Base-by-base conservation (phyloP, 768 basidiomycete species). In the Brasilioporus rufonigricans region DNA sequence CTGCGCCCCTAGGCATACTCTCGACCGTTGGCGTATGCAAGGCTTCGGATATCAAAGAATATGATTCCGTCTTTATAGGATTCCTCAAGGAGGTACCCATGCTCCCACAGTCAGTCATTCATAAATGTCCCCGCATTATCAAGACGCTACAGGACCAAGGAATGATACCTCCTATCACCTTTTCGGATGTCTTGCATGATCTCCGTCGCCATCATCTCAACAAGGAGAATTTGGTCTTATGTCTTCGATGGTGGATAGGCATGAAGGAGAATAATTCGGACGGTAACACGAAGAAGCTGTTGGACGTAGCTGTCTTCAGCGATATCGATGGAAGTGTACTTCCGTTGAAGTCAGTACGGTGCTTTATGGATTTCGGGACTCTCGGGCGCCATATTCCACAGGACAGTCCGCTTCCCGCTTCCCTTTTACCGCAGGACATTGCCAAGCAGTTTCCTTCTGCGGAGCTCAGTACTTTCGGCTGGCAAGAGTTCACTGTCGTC, bases 221-320 rank as follows among this genome's bases (percentile, higher is more conserved):
- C 5, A 82, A 90, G 64, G 72, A 75, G 6, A 91, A 98, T 64
- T 86, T 89, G 72, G 67, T 87, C n/a, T 85, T 84, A 3, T 93
- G 90, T 69, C 73, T 98, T 58, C 82, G 83, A 53, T 98, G 97
- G 96, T 94, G 94, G 90, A 76, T 80, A 27, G 56, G 61, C 19
- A 66, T 82, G 16, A 74, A 71, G 52, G 19, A 45, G 6, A 73
- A 74, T 24, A 67, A 65, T 36, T 68, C 61, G 35, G 59, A 11
- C 1, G 5, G 71, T 14, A 70, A 77, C n/a, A 70, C 81, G 45
- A 56, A 71, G 14, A 73, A 75, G 16, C 77, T 98, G 18, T 71
- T 96, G 18, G 78, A 86, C 56, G 87, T 86, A 5, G 85, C 86
- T 1, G 77, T 96, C 14, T 69, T 97, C 23, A 68, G 64, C 19